Base-by-base conservation (phyloP, 352 stramenopile genomes). In the Pythium aristosporum region DNA sequence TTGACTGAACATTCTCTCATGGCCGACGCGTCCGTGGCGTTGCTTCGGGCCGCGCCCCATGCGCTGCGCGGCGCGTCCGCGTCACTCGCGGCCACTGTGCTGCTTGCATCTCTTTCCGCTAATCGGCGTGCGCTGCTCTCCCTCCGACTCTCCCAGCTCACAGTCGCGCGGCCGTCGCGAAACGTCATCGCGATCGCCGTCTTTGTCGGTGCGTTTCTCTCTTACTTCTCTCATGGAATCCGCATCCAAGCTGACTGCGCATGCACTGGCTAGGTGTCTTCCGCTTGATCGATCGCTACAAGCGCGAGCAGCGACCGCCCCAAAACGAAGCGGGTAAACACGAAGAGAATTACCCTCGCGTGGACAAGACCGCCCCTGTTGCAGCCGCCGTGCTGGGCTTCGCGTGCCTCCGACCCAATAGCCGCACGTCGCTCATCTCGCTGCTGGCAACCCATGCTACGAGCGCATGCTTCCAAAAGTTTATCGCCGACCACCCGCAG, bases 381-480 rank as follows among this genome's bases (percentile, higher is more conserved):
- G 58, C 70, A 1, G 78, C 78, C 1, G 77, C 77, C 0, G 57
- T 75, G 16, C 52, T 79, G 1, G 68, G 62, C 1, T 67, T 74
- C 15, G 57, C 74, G 8, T 81, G 70, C 39, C 34, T 87, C 18
- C 28, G 70, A 1, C 75, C 77, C 0, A 64, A 60, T 25, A 82
- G 65, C 52, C 68, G 79, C 1, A 76, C 79, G n/a, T 68, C 74
- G 5, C 51, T 90, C 18, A 55, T 90, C 48, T 79, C 81, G 50
- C 52, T 90, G 34, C 55, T 86, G 0, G 80, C 74, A 12, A 87
- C 76, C 18, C 78, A 85, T 39, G 75, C 81, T 10, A 57, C 57
- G 13, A 88, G 75, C 57, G 51, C 78, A 32, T 34, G 71, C 15
- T 77, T 83, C 23, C 65, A 56, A 3, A 37, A 75, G 0, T 43